Evolutionary conservation across 169 alveolate genomes (phyloP), one percentile per base, ranked within the genome.

Genomic region (Babesia gibsoni): DNA sequence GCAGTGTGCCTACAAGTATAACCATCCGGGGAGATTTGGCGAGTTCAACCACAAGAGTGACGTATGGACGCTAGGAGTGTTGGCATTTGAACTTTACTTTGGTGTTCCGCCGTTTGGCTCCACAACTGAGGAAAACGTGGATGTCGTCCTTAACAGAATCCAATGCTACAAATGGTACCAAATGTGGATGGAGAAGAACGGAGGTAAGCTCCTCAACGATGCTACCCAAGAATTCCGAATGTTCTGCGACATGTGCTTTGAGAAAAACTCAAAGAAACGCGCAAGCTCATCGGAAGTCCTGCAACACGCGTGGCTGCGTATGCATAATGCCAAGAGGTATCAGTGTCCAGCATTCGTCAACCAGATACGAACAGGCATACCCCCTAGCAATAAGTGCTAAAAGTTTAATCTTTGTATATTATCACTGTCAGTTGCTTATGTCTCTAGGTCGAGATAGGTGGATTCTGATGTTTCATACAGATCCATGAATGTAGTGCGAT

Each of bases 11-110:
- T 75, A 84, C 49, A 83, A 88, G 53, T 84, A 83, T 59, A 83
- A 78, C 27, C 54, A 56, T 27, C 64, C 50, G 42, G 82, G 79
- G 27, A 82, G 64, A 49, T 88, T 83, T 48, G 92, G 92, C 27
- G 90, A 83, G 49, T 90, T 82, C 52, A 88, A 89, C 70, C 92
- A 89, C 33, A 89, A 90, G 48, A 90, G 91, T 52, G 95, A 90
- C 53, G 81, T 90, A 25, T 90, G 95, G 95, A 85, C 93, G 25
- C 35, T 90, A 23, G 95, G 95, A 0, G 86, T 90, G 3, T 73
- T 90, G 41, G 93, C 92, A 14, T 89, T 89, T 61, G 95, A 90
- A 59, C 84, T 90, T 22, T 84, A 58, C 48, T 83, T 87, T 58
- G 92, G 92, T 5, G 54, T 64, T 35, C 84, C 92, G 2, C 92